These are phyloP conservation scores for Fusarium temperatum DNA, from an alignment of 2,329 filamentous ascomycete genomes.

Conservation along the genomic window DNA sequence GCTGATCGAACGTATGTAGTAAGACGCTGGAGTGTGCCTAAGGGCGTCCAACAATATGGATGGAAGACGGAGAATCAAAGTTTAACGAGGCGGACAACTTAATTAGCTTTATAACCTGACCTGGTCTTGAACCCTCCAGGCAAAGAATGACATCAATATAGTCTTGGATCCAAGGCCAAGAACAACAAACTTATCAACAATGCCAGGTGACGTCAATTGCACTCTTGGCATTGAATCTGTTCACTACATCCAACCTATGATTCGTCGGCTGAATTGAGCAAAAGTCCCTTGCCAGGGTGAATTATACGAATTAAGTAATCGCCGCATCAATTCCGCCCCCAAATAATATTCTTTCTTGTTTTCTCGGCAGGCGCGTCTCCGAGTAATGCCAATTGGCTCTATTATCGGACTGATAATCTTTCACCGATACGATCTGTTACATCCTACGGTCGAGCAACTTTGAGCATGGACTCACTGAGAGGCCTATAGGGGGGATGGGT, in stretches of 20 bases:
- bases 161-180: neutral
- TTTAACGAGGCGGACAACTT: no score
- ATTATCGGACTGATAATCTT: no score
- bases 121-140: fast-evolving
- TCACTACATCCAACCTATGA: fast-evolving
- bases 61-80: neutral
- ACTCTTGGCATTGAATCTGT: neutral
- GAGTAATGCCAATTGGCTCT: neutral
- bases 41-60: neutral
- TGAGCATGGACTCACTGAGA: no score
- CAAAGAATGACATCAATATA: neutral
- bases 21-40: neutral
- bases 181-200: neutral
- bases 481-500: neutral
- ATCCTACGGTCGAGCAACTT: no score
- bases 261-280: neutral
- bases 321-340: neutral
- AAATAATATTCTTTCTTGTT: neutral
- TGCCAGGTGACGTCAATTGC: neutral
- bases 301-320: neutral
- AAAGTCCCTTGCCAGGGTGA: neutral
- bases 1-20: fast-evolving
- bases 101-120: no score
- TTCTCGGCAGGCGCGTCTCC: neutral
- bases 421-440: no score